Evolutionary conservation across 163 green algal species (phyloP).

Genomic region (Chloroidium sp.): DNA sequence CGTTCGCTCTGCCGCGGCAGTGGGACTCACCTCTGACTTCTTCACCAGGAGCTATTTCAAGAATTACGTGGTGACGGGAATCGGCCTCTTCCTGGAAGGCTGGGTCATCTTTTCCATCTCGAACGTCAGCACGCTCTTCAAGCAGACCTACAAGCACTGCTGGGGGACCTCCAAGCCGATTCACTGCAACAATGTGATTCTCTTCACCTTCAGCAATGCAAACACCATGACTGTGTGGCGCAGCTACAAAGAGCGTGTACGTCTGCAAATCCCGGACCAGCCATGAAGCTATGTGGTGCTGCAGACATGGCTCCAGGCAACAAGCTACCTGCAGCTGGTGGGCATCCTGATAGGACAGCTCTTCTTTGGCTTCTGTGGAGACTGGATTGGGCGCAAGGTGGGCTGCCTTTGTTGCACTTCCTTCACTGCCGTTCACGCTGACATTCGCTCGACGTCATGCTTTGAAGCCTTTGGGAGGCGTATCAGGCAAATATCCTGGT

Average conservation of each 20-base stretch:
- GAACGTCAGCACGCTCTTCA: slow-evolving; percentile 15
- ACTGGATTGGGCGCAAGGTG: slow-evolving; percentile 10
- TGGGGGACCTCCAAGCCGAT: slow-evolving; percentile 8
- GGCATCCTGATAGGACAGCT: slow-evolving; percentile 18
- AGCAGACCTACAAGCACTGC: slow-evolving; percentile 15
- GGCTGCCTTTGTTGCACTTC: too few relatives aligned
- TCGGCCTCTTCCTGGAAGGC: slow-evolving; percentile 17
- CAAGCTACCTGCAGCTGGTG: slow-evolving; percentile 18
- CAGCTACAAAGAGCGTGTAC: too few relatives aligned
- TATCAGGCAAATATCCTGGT: too few relatives aligned
- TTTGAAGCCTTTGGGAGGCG: too few relatives aligned
- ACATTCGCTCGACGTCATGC: too few relatives aligned
- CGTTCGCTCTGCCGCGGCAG: too few relatives aligned
- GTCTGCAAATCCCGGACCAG: too few relatives aligned
- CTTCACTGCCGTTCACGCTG: too few relatives aligned
- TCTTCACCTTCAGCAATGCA: not conserved
- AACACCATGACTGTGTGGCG: not conserved
- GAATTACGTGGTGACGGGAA: slow-evolving; percentile 7
- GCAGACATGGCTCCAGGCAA: slow-evolving; percentile 16
- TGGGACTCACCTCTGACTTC: too few relatives aligned
- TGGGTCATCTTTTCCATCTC: slow-evolving; percentile 17
- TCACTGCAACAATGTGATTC: slow-evolving; percentile 5
- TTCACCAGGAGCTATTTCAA: not conserved
- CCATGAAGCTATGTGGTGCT: not conserved
- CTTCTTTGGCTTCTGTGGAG: slow-evolving; percentile 15